Conservation (phyloP, 257 asterid genomes). For the Thymus quinquecostatus region DNA sequence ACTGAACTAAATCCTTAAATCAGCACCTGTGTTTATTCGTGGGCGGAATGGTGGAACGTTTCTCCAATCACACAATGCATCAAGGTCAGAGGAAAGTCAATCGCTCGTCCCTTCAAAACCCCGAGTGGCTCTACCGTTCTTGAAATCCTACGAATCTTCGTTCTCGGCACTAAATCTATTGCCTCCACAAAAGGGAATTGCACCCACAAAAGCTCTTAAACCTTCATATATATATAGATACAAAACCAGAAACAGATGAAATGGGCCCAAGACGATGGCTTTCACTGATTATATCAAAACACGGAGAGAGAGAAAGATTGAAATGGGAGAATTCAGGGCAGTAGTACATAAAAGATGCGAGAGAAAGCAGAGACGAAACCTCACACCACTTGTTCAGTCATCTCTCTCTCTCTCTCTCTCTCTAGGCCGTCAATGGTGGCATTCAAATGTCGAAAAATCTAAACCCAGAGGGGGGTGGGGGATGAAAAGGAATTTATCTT, state of each 20-base stretch:
- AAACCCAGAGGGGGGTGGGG: conserved; percentile 21
- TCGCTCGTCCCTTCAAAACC: conserved; percentile 31
- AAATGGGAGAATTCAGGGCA: conserved; percentile 43
- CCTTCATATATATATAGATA: neutral
- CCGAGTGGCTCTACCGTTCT: conserved; percentile 28
- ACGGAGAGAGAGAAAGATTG: conserved; percentile 21
- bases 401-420: conserved; percentile 30
- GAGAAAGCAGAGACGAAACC: conserved; percentile 37
- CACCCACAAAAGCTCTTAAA: conserved; percentile 30
- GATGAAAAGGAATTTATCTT: conserved; percentile 16
- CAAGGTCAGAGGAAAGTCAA: conserved; percentile 33
- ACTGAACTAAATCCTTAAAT: neutral
- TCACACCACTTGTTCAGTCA: conserved; percentile 29
- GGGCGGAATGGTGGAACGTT: conserved; percentile 16
- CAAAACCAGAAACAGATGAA: conserved; percentile 22
- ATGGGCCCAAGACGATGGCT: conserved; percentile 12
- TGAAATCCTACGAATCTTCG: conserved; percentile 37
- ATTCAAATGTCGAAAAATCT: conserved; percentile 7
- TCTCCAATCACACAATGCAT: conserved; percentile 43
- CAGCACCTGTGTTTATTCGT: neutral
- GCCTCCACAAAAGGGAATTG: conserved; percentile 37
- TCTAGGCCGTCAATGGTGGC: conserved; percentile 24
- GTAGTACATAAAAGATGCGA: conserved; percentile 34
- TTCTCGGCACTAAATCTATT: conserved; percentile 36
- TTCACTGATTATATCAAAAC: neutral